Conservation (phyloP, 2,329 filamentous ascomycete genomes). For the Aureobasidium musti region DNA sequence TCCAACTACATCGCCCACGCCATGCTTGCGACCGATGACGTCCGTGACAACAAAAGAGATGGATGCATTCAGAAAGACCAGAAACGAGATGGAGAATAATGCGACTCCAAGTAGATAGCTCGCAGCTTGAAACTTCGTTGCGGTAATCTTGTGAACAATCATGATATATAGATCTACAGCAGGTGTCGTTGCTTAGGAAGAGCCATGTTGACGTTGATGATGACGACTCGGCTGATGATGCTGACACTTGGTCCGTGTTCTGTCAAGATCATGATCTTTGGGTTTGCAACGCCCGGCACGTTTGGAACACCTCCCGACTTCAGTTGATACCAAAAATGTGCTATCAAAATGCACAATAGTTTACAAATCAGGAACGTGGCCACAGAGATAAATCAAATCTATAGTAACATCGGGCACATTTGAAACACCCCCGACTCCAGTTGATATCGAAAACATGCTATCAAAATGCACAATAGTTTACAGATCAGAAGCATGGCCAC, state of each 20-base stretch:
- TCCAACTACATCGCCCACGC: slow-evolving; percentile 77
- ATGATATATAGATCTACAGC: background rate
- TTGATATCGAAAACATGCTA: background rate
- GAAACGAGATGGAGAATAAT: slow-evolving; percentile 84
- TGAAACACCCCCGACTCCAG: background rate
- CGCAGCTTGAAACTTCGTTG: slow-evolving; percentile 58
- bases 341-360: background rate
- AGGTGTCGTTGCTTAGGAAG: background rate
- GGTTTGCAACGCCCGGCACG: background rate
- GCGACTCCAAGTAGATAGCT: slow-evolving; percentile 81
- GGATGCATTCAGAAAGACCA: slow-evolving; percentile 84
- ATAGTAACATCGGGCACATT: too few relatives aligned
- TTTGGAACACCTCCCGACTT: background rate
- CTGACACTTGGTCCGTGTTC: background rate
- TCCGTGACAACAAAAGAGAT: slow-evolving; percentile 84
- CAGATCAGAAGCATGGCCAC: background rate
- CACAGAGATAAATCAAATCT: background rate
- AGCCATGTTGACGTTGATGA: slow-evolving; percentile 1
- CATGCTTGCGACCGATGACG: slow-evolving; percentile 70
- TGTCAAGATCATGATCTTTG: background rate
- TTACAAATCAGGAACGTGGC: background rate
- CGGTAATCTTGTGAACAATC: slow-evolving; percentile 44
- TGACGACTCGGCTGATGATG: background rate
- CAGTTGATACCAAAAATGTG: background rate
- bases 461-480: background rate